A percentile compares a stretch with the other conserved stretches of the same genome.
These are phyloP conservation scores for Boletus smithii DNA, from an alignment of 1,284 basidiomycete species.

Conservation along the genomic window DNA sequence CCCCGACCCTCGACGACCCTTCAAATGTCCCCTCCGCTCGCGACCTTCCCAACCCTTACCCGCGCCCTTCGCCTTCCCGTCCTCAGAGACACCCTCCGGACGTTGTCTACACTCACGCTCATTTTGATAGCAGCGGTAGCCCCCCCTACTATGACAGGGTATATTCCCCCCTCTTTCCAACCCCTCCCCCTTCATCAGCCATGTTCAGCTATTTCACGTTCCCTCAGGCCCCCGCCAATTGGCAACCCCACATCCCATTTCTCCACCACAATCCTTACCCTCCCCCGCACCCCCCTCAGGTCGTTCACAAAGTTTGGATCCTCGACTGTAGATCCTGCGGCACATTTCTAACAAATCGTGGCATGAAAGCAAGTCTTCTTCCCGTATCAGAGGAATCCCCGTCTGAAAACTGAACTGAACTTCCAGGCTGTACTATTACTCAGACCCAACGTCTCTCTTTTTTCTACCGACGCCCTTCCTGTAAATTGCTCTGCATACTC, in stretches of 20 bases:
- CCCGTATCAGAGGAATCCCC: slow-evolving; percentile 2
- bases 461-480: slow-evolving; percentile 79
- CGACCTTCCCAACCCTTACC: slow-evolving; percentile 23
- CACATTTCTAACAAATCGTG: slow-evolving; percentile 76
- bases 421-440: slow-evolving; percentile 76
- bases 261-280: slow-evolving; percentile 42
- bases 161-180: slow-evolving; percentile 16
- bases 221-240: slow-evolving; percentile 22
- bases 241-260: slow-evolving; percentile 22
- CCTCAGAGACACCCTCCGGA: slow-evolving; percentile 16
- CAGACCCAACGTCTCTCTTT: slow-evolving; percentile 78
- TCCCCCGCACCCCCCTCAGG: slow-evolving; percentile 38
- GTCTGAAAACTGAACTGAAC: slow-evolving; percentile 16
- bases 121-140: slow-evolving; percentile 26
- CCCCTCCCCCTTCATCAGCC: slow-evolving; percentile 17
- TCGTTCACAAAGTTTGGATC: slow-evolving; percentile 73
- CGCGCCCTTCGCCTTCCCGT: slow-evolving; percentile 17
- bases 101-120: slow-evolving; percentile 29
- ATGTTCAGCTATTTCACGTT: slow-evolving; percentile 26
- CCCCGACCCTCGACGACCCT: slow-evolving; percentile 6
- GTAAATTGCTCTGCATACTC: slow-evolving; percentile 68
- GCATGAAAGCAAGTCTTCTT: slow-evolving; percentile 66
- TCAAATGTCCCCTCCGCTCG: slow-evolving; percentile 3
- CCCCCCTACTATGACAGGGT: slow-evolving; percentile 19
- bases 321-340: slow-evolving; percentile 74